phyloP scores from a whole-genome alignment of 345 rosid species.

The Limnanthes douglasii region DNA sequence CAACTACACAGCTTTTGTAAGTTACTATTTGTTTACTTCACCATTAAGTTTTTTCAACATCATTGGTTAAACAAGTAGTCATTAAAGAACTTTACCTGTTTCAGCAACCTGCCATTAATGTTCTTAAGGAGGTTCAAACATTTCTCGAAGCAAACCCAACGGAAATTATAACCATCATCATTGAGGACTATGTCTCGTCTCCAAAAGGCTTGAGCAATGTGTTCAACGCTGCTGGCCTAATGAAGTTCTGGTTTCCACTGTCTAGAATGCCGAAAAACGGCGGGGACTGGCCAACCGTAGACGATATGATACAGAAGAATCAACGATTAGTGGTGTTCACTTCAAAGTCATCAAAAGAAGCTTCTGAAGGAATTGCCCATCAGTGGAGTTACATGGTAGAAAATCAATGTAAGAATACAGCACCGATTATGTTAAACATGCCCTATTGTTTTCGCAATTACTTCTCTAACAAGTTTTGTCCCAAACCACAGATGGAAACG shows the following conservation, averaged over 20 bases:
- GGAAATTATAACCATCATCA: slow-evolving; percentile 68
- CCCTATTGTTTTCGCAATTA: no score
- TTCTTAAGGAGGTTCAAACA: slow-evolving; percentile 44
- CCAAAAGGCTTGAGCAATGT: slow-evolving; percentile 59
- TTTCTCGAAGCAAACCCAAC: slow-evolving; percentile 46
- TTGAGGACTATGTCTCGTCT: slow-evolving; percentile 79
- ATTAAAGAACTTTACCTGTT: neutral
- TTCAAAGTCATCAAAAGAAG: slow-evolving; percentile 57
- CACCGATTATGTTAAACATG: no score
- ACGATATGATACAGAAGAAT: slow-evolving; percentile 50
- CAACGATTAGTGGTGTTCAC: slow-evolving; percentile 83
- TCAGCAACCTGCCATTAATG: slow-evolving; percentile 58
- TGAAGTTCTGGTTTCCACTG: slow-evolving; percentile 66
- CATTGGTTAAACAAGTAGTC: neutral
- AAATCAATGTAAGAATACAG: slow-evolving; percentile 95
- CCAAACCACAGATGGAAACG: slow-evolving; percentile 83
- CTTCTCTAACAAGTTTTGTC: no score
- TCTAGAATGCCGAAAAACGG: slow-evolving; percentile 76
- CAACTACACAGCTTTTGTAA: slow-evolving; percentile 76
- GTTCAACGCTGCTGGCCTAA: slow-evolving; percentile 57
- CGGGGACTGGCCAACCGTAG: slow-evolving; percentile 71
- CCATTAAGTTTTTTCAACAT: neutral
- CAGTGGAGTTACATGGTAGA: slow-evolving; percentile 82
- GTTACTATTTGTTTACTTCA: slow-evolving; percentile 9
- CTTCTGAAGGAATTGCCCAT: slow-evolving; percentile 78